Evolutionary conservation across 192 early-diverging fungal genomes (phyloP).

Genomic region (Backusella sp.): DNA sequence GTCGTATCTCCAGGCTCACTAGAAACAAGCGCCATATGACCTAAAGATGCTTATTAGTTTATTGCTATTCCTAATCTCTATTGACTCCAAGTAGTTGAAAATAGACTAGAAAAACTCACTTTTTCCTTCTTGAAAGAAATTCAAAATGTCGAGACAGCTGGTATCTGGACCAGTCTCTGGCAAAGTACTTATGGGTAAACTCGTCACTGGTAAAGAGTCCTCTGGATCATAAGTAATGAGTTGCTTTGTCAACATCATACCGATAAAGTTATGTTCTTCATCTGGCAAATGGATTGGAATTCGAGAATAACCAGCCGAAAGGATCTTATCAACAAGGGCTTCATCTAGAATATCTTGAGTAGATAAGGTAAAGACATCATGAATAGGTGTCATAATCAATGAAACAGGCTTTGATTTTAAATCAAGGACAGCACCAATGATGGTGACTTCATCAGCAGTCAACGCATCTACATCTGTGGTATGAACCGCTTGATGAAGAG

Average conservation of each 20-base stretch:
- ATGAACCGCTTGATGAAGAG: conserved; percentile 64
- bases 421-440: conserved; percentile 74
- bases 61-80: background rate
- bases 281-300: conserved; percentile 69
- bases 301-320: conserved; percentile 66
- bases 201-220: conserved; percentile 56
- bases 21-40: conserved; percentile 69
- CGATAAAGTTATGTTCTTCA: conserved; percentile 58
- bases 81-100: background rate
- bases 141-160: conserved; percentile 70
- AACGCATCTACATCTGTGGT: conserved; percentile 55
- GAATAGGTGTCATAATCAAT: conserved; percentile 67
- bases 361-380: conserved; percentile 66
- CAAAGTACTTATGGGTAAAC: conserved; percentile 48
- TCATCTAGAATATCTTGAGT: conserved; percentile 58
- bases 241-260: conserved; percentile 75
- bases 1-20: conserved; percentile 44
- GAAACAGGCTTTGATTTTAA: conserved; percentile 69
- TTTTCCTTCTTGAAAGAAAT: conserved; percentile 79
- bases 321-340: conserved; percentile 53
- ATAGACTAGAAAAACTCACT: conserved; percentile 30
- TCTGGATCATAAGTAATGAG: conserved; percentile 71
- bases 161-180: conserved; percentile 50
- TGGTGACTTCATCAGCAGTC: conserved; percentile 74
- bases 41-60: conserved; percentile 14